Conservation (phyloP, 2,329 filamentous ascomycete genomes). For the Mariannaea sp. region DNA sequence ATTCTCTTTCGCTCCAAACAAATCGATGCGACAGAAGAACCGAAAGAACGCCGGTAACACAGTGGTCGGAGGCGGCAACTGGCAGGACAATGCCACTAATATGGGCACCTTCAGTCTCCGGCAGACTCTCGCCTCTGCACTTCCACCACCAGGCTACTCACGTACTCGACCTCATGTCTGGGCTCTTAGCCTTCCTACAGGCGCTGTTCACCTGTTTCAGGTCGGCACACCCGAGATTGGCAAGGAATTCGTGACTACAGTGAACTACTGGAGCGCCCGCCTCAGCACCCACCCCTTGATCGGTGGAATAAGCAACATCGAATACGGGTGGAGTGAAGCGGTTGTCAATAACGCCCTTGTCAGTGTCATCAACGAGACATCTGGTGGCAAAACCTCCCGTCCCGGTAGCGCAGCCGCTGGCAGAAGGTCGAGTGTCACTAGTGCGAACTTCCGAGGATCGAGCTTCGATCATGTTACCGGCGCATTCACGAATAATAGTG, state of each 20-base stretch:
- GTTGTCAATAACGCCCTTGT: slow-evolving; percentile 70
- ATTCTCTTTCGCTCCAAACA: slow-evolving; percentile 88
- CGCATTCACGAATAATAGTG: slow-evolving; percentile 57
- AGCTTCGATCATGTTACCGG: slow-evolving; percentile 66
- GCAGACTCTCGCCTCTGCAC: slow-evolving; percentile 87
- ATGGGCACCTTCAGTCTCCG: slow-evolving; percentile 85
- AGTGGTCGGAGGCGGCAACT: slow-evolving; percentile 90
- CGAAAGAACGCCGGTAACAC: slow-evolving; percentile 57
- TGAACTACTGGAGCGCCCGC: slow-evolving; percentile 97
- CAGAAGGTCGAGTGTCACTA: slow-evolving; percentile 53
- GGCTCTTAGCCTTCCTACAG: slow-evolving; percentile 88
- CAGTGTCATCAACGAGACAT: slow-evolving; percentile 56
- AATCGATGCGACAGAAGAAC: slow-evolving; percentile 72
- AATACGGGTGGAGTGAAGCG: slow-evolving; percentile 93
- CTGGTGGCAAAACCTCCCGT: slow-evolving; percentile 47
- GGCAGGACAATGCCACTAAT: slow-evolving; percentile 94
- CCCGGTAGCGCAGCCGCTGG: slow-evolving; percentile 54
- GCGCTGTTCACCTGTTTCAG: slow-evolving; percentile 97
- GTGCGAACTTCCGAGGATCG: slow-evolving; percentile 56
- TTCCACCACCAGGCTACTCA: slow-evolving; percentile 92
- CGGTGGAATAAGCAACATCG: slow-evolving; percentile 93
- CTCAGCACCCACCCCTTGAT: slow-evolving; percentile 91
- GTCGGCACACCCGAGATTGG: slow-evolving; percentile 94
- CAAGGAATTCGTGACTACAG: slow-evolving; percentile 89
- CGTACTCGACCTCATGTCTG: slow-evolving; percentile 90